Evolutionary conservation across 495 filamentous ascomycete species (phyloP).

Genomic region (Immersiella caudata): DNA sequence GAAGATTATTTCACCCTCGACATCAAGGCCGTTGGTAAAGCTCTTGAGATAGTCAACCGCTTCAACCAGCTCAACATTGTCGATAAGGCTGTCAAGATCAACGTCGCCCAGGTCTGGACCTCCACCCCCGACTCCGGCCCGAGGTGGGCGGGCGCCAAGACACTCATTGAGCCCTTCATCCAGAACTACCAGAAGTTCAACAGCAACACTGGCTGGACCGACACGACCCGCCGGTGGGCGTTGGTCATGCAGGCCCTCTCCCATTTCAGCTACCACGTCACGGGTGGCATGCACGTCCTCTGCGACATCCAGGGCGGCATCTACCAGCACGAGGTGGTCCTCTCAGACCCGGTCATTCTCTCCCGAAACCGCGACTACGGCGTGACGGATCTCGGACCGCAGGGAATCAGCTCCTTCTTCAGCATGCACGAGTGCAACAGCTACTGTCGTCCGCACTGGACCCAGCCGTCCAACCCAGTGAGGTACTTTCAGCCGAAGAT

Average conservation of each 20-base stretch:
- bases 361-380: slow-evolving; percentile 37
- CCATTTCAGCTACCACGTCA: slow-evolving; percentile 47
- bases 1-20: slow-evolving; percentile 40
- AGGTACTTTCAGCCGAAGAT: background rate
- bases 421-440: slow-evolving; percentile 27
- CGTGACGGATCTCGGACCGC: slow-evolving; percentile 40
- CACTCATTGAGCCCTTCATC: slow-evolving; percentile 41
- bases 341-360: slow-evolving; percentile 43
- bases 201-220: slow-evolving; percentile 45
- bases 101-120: slow-evolving; percentile 36
- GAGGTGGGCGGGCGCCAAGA: slow-evolving; percentile 21
- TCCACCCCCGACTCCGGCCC: background rate
- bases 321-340: slow-evolving; percentile 35
- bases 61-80: slow-evolving; percentile 40
- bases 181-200: slow-evolving; percentile 48
- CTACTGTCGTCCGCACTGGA: slow-evolving; percentile 10
- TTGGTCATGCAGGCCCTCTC: slow-evolving; percentile 46
- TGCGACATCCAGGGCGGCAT: slow-evolving; percentile 47
- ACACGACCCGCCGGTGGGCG: slow-evolving; percentile 29
- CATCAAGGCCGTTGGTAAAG: slow-evolving; percentile 38
- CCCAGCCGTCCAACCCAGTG: background rate
- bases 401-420: slow-evolving; percentile 43
- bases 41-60: slow-evolving; percentile 40
- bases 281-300: slow-evolving; percentile 40
- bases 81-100: slow-evolving; percentile 36